Base-by-base conservation (phyloP, 306 rosid species). In the Pterocarpus macrocarpus region DNA sequence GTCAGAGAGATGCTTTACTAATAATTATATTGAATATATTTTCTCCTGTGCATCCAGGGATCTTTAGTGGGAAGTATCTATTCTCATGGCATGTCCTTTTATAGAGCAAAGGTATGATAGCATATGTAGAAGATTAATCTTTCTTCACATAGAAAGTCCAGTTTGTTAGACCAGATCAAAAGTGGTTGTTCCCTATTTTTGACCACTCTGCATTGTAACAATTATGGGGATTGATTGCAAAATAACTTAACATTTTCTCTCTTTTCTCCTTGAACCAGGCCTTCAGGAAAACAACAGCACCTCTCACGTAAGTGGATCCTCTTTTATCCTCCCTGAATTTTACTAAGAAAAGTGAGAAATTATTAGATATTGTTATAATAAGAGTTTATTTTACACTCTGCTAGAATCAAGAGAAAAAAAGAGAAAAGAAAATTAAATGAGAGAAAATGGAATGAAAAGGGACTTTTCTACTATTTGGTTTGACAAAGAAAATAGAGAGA, bases 41-140 rank as follows among this genome's bases (percentile, higher is more conserved):
- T 83, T 62, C 11, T 71, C 22, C 33, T 50, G 15, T 59, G n/a
- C 30, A 39, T 83, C 4, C 58, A 83, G 87, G 87, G 87, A 49
- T 45, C 13, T 7, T 3, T 83, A 70, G 38, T 22, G 0, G 81
- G 55, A 45, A 45, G 15, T 17, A 2, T 36, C 30, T 13, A 14
- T 0, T 4, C 17, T 0, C 30, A 15, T 13, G 12, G 30, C 3
- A 0, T 9, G 6, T 45, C 11, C 11, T 4, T 13, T 32, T 22
- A 8, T 35, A 78, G 3, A 58, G 83, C 64, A 73, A 72, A 73
- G 71, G 86, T 83, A 72, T 57, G 66, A 44, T 9, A 41, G 36
- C n/a, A 49, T 65, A 0, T 14, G 2, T 13, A 13, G 22, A 47
- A 47, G 53, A 47, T 43, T 43, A 69, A 67, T 67, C 1, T 58